Conservation (phyloP, 805 yeast species). For the Pichia manshurica region DNA sequence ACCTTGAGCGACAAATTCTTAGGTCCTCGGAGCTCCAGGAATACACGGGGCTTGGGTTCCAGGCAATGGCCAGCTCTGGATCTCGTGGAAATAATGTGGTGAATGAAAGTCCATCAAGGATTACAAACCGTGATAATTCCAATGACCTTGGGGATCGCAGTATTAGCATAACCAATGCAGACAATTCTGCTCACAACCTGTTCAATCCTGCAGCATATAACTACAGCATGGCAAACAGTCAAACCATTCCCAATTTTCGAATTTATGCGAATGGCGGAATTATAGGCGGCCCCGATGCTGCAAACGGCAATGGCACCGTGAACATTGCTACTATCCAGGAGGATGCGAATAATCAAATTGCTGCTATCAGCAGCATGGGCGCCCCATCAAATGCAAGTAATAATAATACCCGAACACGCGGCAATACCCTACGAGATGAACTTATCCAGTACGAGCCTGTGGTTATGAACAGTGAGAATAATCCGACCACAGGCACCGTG, state of each 20-base stretch:
- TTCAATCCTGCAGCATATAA: slow-evolving; percentile 26
- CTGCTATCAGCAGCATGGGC: too few relatives aligned
- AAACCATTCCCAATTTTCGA: slow-evolving; percentile 26
- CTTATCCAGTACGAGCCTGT: slow-evolving; percentile 6
- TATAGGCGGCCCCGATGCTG: background rate
- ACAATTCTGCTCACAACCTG: slow-evolving; percentile 21
- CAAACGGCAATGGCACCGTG: background rate
- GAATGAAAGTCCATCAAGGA: background rate
- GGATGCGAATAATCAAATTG: too few relatives aligned
- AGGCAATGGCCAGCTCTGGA: too few relatives aligned
- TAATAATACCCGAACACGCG: slow-evolving; percentile 8
- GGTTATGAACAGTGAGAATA: slow-evolving; percentile 13
- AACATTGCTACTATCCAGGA: too few relatives aligned
- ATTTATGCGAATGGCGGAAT: background rate
- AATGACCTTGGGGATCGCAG: too few relatives aligned
- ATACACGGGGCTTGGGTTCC: too few relatives aligned
- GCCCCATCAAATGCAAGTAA: background rate
- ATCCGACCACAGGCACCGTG: slow-evolving; percentile 9
- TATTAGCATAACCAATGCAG: slow-evolving; percentile 3
- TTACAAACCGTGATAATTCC: too few relatives aligned
- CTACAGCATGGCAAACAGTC: slow-evolving; percentile 25
- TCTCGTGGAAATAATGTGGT: too few relatives aligned
- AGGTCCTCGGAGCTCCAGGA: too few relatives aligned
- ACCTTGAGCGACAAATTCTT: too few relatives aligned
- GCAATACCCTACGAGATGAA: slow-evolving; percentile 10